Evolutionary conservation across 2,329 filamentous ascomycete species (phyloP).

Genomic region (Colletotrichum cordylinicola): DNA sequence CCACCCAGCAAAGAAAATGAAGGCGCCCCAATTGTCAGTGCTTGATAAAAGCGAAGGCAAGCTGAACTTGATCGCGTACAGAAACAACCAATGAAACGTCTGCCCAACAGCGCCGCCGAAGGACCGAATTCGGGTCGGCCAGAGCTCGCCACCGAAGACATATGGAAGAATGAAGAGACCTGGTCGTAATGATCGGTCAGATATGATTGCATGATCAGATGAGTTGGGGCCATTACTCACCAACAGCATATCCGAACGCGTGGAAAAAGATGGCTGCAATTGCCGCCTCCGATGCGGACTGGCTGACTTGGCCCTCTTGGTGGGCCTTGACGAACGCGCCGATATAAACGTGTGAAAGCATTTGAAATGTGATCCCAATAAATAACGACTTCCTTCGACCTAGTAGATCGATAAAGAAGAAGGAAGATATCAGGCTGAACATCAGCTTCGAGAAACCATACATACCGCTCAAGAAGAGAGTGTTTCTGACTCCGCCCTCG

Average conservation of each 20-base stretch:
- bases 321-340: background rate
- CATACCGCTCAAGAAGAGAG: constrained; percentile 44
- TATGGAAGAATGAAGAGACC: constrained; percentile 44
- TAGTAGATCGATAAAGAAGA: constrained; percentile 50
- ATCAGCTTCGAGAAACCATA: constrained; percentile 49
- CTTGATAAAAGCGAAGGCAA: constrained; percentile 33
- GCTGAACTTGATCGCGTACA: constrained; percentile 36
- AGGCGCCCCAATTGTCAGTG: constrained; percentile 33
- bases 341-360: constrained; percentile 32
- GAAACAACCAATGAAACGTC: constrained; percentile 46
- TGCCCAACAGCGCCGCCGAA: constrained; percentile 45
- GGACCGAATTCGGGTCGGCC: constrained; percentile 49
- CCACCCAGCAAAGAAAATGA: constrained; percentile 37
- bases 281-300: constrained; percentile 38
- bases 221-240: background rate
- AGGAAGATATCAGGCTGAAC: constrained; percentile 42
- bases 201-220: background rate
- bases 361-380: constrained; percentile 36
- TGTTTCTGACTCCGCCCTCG: constrained; percentile 29
- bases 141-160: constrained; percentile 48
- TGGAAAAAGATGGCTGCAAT: constrained; percentile 51
- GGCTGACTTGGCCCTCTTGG: constrained; percentile 26
- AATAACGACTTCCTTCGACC: constrained; percentile 43
- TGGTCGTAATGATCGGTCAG: background rate
- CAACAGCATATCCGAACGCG: constrained; percentile 46